Percentiles rank a stretch among this genome's conserved stretches.
Evolutionary conservation across 2,329 filamentous ascomycete species (phyloP).

Genomic region (Exophiala phaeomuriformis): DNA sequence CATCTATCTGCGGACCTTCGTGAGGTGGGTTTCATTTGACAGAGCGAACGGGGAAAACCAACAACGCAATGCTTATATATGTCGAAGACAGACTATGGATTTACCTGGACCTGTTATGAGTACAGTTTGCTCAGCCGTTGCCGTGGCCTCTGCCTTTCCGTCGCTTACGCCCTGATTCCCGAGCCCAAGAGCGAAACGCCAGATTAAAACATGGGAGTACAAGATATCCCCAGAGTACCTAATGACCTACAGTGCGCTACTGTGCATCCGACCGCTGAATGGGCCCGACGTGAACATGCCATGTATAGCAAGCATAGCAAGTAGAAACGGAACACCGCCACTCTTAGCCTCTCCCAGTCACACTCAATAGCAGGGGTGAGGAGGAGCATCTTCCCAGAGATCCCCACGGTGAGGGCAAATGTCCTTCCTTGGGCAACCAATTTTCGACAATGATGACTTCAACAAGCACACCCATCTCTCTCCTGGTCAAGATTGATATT

Average conservation of each 20-base stretch:
- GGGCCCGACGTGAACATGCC: not conserved
- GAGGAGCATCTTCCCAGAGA: not conserved
- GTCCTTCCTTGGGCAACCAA: not conserved
- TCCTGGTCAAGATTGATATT: slow-evolving; percentile 96
- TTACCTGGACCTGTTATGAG: not conserved
- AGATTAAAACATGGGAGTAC: not conserved
- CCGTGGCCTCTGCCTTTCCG: not conserved
- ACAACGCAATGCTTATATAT: too few relatives aligned
- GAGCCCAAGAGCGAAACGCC: not conserved
- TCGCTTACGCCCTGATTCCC: not conserved
- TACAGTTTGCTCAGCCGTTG: not conserved
- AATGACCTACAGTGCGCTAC: not conserved
- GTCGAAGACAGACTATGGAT: not conserved
- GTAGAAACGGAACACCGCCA: too few relatives aligned
- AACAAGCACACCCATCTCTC: slow-evolving; percentile 89
- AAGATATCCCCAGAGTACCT: not conserved
- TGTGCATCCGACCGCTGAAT: too few relatives aligned
- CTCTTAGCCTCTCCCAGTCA: too few relatives aligned
- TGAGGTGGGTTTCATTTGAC: too few relatives aligned
- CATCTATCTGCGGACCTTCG: too few relatives aligned
- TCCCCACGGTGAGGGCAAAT: not conserved
- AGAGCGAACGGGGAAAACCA: too few relatives aligned
- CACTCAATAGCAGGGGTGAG: too few relatives aligned
- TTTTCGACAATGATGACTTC: slow-evolving; percentile 29
- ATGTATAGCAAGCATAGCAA: too few relatives aligned